Base-by-base conservation (phyloP, 2,329 filamentous ascomycete genomes). In the Hypoxylon rubiginosum region DNA sequence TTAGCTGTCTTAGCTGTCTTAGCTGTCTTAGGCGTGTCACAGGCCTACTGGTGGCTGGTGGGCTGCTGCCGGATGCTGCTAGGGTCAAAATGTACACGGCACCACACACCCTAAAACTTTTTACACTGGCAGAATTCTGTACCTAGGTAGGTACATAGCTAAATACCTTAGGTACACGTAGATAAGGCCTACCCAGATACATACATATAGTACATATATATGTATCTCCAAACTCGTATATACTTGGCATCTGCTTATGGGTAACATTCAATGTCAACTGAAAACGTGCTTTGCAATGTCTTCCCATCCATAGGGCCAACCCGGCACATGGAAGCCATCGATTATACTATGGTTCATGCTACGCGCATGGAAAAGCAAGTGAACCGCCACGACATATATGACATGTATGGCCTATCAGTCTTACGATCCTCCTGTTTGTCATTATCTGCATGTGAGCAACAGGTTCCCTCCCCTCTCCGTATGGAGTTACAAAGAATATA, bases 191-290 rank as follows among this genome's bases (percentile, higher is more conserved):
- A 43, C 17, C 5, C 24, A 24, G 9, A 24, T 10, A 19, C 43
- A 10, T 46, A n/a, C 30, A 30, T 26, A 24, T n/a, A 6, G 43
- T 45, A 45, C 17, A 2, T 48, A 11, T 15, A 49, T 15, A 10
- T 49, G 21, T 24, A 24, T 24, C 21, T 24, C 21, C 21, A 24
- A 24, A 24, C 21, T 24, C 21, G 21, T 24, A 24, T 24, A 19
- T 19, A 48, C 45, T 15, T 26, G 13, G 13, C 34, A 54, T 26
- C 55, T 36, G 41, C 36, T 58, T 50, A 52, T 57, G 55, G 61
- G 66, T 69, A 56, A 55, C 66, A 69, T 66, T 60, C 59, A 62
- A 68, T 68, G 66, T 66, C 63, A 68, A 68, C 60, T 39, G 66
- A 69, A 69, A 69, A 69, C 66, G 66, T 69, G 66, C 58, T 63